Conservation (phyloP, 2,329 filamentous ascomycete genomes). For the Davidsoniella eucalypti region DNA sequence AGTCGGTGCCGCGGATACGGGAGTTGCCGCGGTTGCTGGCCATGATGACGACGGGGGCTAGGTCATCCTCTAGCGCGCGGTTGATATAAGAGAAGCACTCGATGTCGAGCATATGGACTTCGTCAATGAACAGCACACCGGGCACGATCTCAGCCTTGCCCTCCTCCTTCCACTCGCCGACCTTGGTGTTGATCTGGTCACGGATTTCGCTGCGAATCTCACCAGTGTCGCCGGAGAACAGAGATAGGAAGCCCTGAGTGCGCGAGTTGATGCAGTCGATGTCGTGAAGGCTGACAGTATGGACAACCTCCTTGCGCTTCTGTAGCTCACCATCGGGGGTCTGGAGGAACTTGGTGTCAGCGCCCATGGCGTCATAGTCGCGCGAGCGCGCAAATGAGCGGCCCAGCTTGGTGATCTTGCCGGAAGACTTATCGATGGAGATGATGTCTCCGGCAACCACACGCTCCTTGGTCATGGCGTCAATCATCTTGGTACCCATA, state of each 20-base stretch:
- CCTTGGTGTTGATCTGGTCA: conserved; percentile 98
- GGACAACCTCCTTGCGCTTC: conserved; percentile 90
- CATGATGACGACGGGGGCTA: conserved; percentile 98
- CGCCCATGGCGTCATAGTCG: conserved; percentile 98
- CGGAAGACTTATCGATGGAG: conserved; percentile 94
- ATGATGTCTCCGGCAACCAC: conserved; percentile 98
- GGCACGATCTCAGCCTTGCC: conserved; percentile 97
- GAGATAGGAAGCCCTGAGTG: conserved; percentile 92
- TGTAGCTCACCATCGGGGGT: conserved; percentile 96
- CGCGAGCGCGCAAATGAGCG: conserved; percentile 86
- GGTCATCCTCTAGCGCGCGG: conserved; percentile 81
- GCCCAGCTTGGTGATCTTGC: conserved; percentile 93
- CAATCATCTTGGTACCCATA: conserved; percentile 99
- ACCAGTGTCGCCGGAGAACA: conserved; percentile 95
- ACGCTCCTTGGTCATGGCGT: conserved; percentile 98
- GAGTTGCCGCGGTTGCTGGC: conserved; percentile 89
- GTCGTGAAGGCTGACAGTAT: conserved; percentile 93
- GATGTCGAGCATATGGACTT: conserved; percentile 99
- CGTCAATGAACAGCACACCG: conserved; percentile 93
- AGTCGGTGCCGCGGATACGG: conserved; percentile 82
- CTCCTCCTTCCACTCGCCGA: conserved; percentile 98
- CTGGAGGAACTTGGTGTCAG: conserved; percentile 94
- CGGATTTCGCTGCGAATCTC: conserved; percentile 95
- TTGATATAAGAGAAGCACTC: conserved; percentile 99
- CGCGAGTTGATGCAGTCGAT: conserved; percentile 99